Percentiles rank a stretch among this genome's conserved stretches.
phyloP scores from a whole-genome alignment of 2,329 filamentous ascomycete species.

The Bertia moriformis region DNA sequence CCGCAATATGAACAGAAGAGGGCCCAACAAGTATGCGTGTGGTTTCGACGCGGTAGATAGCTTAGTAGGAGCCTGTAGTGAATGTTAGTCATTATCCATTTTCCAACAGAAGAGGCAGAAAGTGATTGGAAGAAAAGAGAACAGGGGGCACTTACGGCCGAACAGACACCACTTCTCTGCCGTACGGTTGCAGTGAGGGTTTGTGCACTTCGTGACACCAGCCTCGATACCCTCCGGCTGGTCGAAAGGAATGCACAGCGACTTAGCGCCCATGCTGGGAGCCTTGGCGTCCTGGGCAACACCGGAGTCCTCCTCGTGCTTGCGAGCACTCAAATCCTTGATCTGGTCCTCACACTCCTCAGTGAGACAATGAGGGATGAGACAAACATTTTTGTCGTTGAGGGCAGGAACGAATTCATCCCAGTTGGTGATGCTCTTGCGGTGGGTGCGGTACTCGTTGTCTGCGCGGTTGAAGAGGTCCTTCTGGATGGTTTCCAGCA shows the following conservation, averaged over 20 bases:
- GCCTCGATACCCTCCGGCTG: background rate
- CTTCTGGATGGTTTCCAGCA: slow-evolving; percentile 54
- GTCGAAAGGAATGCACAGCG: slow-evolving; percentile 62
- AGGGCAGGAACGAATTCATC: slow-evolving; percentile 27
- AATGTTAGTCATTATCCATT: too few relatives aligned
- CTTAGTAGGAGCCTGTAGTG: background rate
- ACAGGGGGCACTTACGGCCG: slow-evolving; percentile 26
- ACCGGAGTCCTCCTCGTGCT: slow-evolving; percentile 23
- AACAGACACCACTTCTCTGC: background rate
- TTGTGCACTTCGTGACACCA: background rate
- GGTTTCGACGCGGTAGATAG: too few relatives aligned
- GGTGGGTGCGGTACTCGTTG: slow-evolving; percentile 44
- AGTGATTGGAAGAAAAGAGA: too few relatives aligned
- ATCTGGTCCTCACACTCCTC: slow-evolving; percentile 58
- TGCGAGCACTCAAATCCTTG: slow-evolving; percentile 41
- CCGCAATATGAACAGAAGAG: too few relatives aligned
- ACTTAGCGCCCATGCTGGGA: slow-evolving; percentile 65
- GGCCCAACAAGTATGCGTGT: too few relatives aligned
- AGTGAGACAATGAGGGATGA: slow-evolving; percentile 54
- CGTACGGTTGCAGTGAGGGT: background rate
- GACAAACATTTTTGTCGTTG: slow-evolving; percentile 35
- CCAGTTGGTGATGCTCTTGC: slow-evolving; percentile 53
- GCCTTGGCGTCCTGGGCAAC: slow-evolving; percentile 26
- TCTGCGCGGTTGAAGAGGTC: slow-evolving; percentile 41
- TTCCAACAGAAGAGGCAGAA: too few relatives aligned